Evolutionary conservation across 73 alveolate genomes (phyloP).

Genomic region (Symbiodinium pilosum): DNA sequence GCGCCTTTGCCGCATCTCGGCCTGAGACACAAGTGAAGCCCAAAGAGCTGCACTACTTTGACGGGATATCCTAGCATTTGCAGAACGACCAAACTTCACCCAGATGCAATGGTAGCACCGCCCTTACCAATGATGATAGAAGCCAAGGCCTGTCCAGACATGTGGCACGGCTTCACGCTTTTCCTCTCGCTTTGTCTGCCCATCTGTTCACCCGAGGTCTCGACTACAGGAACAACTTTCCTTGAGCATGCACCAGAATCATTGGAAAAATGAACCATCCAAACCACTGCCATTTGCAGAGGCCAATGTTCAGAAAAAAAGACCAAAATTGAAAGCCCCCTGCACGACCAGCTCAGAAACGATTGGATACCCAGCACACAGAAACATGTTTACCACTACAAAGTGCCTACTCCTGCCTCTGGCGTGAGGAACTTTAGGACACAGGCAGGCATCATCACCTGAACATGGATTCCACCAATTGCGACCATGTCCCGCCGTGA

Average conservation of each 20-base stretch:
- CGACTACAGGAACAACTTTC: too few relatives aligned
- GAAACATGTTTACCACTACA: too few relatives aligned
- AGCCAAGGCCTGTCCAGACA: constrained; percentile 18
- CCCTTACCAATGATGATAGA: not conserved
- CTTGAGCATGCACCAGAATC: too few relatives aligned
- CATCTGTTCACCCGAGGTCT: too few relatives aligned
- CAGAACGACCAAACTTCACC: not conserved
- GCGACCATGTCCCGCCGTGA: not conserved
- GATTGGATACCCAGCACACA: too few relatives aligned
- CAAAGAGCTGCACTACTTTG: not conserved
- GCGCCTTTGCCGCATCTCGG: constrained; percentile 3
- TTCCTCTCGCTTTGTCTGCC: too few relatives aligned
- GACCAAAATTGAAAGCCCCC: too few relatives aligned
- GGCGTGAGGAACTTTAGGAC: constrained; percentile 23
- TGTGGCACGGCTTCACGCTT: too few relatives aligned
- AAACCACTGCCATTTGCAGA: too few relatives aligned
- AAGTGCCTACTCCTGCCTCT: not conserved
- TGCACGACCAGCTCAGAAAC: too few relatives aligned
- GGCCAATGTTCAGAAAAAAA: too few relatives aligned
- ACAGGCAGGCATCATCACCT: not conserved
- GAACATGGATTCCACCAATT: not conserved
- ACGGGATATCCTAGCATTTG: not conserved
- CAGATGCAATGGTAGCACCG: not conserved
- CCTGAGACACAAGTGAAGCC: not conserved
- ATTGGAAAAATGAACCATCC: too few relatives aligned